phyloP scores from a whole-genome alignment of 2,329 filamentous ascomycete species.

The Verticillium nubilum region DNA sequence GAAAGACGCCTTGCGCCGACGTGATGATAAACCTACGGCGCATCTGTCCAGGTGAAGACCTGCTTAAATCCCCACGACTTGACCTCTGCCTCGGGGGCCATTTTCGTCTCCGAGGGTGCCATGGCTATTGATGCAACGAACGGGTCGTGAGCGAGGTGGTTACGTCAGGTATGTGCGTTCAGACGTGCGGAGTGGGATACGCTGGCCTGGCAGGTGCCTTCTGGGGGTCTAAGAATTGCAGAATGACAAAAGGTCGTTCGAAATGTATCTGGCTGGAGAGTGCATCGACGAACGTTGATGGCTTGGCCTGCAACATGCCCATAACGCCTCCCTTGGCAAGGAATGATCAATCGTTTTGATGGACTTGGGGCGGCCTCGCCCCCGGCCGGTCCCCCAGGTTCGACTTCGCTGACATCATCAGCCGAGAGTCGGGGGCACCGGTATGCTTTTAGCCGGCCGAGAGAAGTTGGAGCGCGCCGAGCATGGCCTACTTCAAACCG shows the following conservation, averaged over 20 bases:
- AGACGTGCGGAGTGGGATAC: background rate
- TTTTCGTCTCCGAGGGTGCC: conserved; percentile 11
- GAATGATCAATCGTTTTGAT: no score
- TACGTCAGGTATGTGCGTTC: background rate
- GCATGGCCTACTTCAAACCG: no score
- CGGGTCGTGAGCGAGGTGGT: background rate
- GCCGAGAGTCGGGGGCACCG: background rate
- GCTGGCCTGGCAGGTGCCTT: background rate
- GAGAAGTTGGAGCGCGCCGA: background rate
- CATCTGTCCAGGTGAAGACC: conserved; percentile 69
- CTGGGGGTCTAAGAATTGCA: background rate
- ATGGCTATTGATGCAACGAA: conserved; percentile 1
- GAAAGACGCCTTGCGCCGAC: background rate
- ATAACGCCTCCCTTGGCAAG: no score
- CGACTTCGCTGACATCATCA: background rate
- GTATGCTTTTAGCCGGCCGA: background rate
- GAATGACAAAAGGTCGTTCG: no score
- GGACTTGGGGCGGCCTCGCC: no score
- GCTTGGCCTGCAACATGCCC: no score
- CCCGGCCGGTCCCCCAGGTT: no score
- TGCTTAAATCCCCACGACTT: conserved; percentile 63
- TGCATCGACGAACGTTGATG: no score
- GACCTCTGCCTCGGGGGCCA: conserved; percentile 54
- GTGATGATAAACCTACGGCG: conserved; percentile 47
- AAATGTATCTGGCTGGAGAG: no score